These are phyloP conservation scores for Chaetomium sp. DNA, from an alignment of 2,329 filamentous ascomycete species.

Conservation along the genomic window DNA sequence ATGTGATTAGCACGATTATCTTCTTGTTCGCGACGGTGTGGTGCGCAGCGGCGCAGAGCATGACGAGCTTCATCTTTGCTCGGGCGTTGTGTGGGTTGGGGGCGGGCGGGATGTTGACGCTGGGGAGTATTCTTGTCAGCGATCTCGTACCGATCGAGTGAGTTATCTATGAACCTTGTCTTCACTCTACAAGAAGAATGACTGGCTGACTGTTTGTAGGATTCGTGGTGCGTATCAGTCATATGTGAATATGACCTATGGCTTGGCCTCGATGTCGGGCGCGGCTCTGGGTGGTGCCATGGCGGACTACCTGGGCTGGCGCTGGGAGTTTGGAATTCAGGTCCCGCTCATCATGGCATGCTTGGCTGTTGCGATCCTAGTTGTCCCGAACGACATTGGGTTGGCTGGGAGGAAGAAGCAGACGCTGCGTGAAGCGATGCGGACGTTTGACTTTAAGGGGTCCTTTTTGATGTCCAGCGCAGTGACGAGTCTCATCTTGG, in stretches of 20 bases:
- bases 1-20: constrained; percentile 55
- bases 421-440: constrained; percentile 42
- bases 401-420: constrained; percentile 39
- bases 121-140: constrained; percentile 65
- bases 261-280: constrained; percentile 46
- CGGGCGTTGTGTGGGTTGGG: constrained; percentile 66
- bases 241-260: constrained; percentile 60
- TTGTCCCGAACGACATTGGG: constrained; percentile 49
- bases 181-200: background rate
- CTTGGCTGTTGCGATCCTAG: constrained; percentile 38
- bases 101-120: constrained; percentile 62
- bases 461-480: constrained; percentile 47
- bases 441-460: constrained; percentile 51
- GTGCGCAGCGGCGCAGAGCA: constrained; percentile 61
- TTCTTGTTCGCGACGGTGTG: constrained; percentile 61
- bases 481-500: constrained; percentile 53
- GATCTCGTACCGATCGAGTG: constrained; percentile 69
- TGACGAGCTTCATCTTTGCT: constrained; percentile 64
- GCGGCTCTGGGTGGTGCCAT: constrained; percentile 65
- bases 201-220: constrained; percentile 24
- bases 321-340: constrained; percentile 64
- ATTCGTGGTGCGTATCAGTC: constrained; percentile 64
- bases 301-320: constrained; percentile 64
- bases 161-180: constrained; percentile 21
- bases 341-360: constrained; percentile 45